Conservation (phyloP, 106 monocot genomes). For the Phalaenopsis equestris region DNA sequence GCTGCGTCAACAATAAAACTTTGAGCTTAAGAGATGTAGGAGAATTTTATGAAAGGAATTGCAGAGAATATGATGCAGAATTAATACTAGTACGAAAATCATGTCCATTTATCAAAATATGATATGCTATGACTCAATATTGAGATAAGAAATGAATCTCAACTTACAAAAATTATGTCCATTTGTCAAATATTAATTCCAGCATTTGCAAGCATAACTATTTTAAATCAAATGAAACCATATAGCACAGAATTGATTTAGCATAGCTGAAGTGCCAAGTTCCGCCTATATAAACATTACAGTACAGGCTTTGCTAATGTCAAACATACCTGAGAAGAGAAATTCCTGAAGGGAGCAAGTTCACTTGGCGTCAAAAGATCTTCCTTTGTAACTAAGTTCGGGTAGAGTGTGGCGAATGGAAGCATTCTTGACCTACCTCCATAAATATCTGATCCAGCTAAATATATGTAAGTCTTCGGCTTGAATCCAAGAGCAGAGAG, state of each 20-base stretch:
- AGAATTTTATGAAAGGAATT: no score
- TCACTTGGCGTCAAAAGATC: constrained; percentile 51
- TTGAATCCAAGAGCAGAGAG: constrained; percentile 56
- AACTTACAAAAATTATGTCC: no score
- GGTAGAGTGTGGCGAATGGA: constrained; percentile 45
- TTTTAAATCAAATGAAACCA: no score
- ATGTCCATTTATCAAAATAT: no score
- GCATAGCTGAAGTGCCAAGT: background rate
- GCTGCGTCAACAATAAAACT: constrained; percentile 25
- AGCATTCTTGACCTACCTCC: constrained; percentile 49
- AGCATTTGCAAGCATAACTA: background rate
- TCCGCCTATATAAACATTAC: background rate
- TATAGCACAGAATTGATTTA: background rate
- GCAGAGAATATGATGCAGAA: no score
- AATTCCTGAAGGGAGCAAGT: constrained; percentile 54
- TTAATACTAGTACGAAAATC: no score
- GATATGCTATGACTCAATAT: no score
- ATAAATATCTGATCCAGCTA: constrained; percentile 62
- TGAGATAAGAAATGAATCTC: no score
- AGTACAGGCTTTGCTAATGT: background rate
- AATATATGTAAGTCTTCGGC: constrained; percentile 50
- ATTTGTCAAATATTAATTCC: background rate
- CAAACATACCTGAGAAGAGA: constrained; percentile 48
- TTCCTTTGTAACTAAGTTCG: constrained; percentile 62
- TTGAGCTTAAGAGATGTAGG: background rate